Evolutionary conservation across 768 basidiomycete species (phyloP).

Genomic region (Nidularia sp.): DNA sequence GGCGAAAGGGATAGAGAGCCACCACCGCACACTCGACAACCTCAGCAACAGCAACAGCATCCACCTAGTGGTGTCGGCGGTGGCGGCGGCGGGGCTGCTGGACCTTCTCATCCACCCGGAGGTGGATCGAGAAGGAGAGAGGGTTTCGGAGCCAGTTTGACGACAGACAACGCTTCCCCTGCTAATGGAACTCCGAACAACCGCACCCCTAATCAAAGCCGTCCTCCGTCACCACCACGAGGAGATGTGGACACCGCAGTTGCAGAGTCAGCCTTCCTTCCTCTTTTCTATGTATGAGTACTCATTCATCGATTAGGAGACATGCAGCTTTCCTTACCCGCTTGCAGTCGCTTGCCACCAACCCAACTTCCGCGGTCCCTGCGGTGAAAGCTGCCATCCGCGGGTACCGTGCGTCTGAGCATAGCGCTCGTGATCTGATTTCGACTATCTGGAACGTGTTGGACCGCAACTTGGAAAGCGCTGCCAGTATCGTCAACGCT

Average conservation of each 20-base stretch:
- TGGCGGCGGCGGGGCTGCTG: neutral
- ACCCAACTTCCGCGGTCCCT: constrained; percentile 52
- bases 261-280: constrained; percentile 41
- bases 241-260: constrained; percentile 50
- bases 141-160: constrained; percentile 59
- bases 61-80: neutral
- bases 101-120: constrained; percentile 1
- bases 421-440: constrained; percentile 79
- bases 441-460: constrained; percentile 78
- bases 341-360: constrained; percentile 53
- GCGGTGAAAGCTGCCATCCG: constrained; percentile 74
- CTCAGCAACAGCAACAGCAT: constrained; percentile 6
- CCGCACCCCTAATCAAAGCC: constrained; percentile 19
- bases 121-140: constrained; percentile 47
- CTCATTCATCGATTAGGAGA: constrained; percentile 38
- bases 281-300: neutral
- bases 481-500: constrained; percentile 67
- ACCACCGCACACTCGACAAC: constrained; percentile 12
- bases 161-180: constrained; percentile 24
- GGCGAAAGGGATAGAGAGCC: constrained; percentile 47
- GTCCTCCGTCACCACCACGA: constrained; percentile 34
- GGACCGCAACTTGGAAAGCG: constrained; percentile 57
- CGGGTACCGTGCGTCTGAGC: constrained; percentile 73
- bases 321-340: constrained; percentile 63
- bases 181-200: constrained; percentile 12